phyloP scores from a whole-genome alignment of 2,329 filamentous ascomycete species.

The Epichloe coenophiala region DNA sequence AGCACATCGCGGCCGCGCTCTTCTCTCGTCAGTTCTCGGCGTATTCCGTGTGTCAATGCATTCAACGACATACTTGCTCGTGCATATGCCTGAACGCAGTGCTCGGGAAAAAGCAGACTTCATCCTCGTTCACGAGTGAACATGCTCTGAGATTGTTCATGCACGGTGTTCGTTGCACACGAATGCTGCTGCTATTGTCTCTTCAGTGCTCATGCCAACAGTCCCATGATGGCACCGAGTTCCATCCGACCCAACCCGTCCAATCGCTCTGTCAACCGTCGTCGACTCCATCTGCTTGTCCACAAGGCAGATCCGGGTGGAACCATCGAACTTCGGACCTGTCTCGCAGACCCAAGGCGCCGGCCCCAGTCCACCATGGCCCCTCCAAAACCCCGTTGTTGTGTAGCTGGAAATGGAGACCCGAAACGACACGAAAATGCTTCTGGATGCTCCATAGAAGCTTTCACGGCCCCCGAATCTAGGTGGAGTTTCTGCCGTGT shows the following conservation, averaged over 20 bases:
- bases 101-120: neutral
- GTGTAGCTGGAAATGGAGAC: constrained; percentile 5
- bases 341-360: constrained; percentile 6
- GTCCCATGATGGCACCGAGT: neutral
- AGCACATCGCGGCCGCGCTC: constrained; percentile 2
- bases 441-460: constrained; percentile 13
- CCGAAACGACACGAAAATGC: constrained; percentile 7
- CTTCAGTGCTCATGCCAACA: neutral
- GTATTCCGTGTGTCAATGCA: neutral
- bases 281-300: constrained; percentile 5
- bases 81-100: neutral
- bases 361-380: constrained; percentile 5
- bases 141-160: neutral
- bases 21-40: constrained; percentile 2
- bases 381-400: constrained; percentile 7
- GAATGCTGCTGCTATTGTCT: neutral
- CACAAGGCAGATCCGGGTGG: constrained; percentile 13
- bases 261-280: constrained; percentile 5
- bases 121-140: neutral
- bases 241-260: neutral
- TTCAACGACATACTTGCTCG: neutral
- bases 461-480: constrained; percentile 9
- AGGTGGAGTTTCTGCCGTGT: constrained; percentile 10
- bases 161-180: neutral
- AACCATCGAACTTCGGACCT: constrained; percentile 7